Conservation (phyloP, 2,329 filamentous ascomycete species). For the Claviceps arundinis region DNA sequence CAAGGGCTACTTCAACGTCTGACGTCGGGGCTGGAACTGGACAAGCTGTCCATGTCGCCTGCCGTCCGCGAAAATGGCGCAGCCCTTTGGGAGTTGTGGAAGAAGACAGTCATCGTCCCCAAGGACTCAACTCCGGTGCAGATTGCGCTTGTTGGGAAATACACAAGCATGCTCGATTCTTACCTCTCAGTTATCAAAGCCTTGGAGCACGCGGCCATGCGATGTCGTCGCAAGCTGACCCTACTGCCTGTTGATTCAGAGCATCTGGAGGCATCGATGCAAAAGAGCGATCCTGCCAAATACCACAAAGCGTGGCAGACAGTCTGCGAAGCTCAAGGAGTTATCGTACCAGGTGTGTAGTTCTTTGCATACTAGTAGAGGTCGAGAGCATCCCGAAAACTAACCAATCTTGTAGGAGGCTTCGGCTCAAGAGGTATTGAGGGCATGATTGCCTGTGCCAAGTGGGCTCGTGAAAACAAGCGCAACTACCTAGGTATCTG, state of each 20-base stretch:
- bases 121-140: conserved; percentile 53
- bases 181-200: conserved; percentile 79
- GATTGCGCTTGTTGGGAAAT: conserved; percentile 89
- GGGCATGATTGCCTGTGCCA: conserved; percentile 81
- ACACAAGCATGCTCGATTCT: conserved; percentile 69
- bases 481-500: conserved; percentile 82
- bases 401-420: conserved; percentile 34
- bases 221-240: conserved; percentile 64
- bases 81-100: conserved; percentile 69
- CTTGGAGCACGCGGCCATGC: conserved; percentile 85
- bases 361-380: neutral
- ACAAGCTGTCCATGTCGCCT: conserved; percentile 38
- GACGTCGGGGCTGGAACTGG: conserved; percentile 49
- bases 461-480: conserved; percentile 72
- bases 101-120: conserved; percentile 38
- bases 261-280: conserved; percentile 58
- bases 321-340: conserved; percentile 54
- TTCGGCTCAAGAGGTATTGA: conserved; percentile 74
- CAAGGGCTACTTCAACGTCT: conserved; percentile 61
- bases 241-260: conserved; percentile 76
- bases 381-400: neutral
- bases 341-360: conserved; percentile 23
- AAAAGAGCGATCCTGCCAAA: conserved; percentile 49
- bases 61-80: conserved; percentile 48
- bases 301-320: conserved; percentile 65